Conservation (phyloP, 75 land plant species). For the Cupressus sempervirens region DNA sequence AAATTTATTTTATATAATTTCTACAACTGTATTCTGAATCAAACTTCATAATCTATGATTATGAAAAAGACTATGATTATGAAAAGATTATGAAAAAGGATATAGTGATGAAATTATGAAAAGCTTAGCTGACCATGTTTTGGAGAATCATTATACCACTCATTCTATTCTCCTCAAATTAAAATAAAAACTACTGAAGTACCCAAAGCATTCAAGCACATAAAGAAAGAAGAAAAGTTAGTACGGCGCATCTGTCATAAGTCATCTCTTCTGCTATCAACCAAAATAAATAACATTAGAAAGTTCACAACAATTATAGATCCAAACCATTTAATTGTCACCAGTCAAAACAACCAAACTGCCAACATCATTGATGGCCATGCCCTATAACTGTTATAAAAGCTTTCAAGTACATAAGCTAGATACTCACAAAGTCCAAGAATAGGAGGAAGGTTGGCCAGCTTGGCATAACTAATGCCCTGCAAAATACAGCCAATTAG, state of each 20-base stretch:
- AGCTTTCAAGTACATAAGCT: background rate
- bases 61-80: background rate
- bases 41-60: too few relatives aligned
- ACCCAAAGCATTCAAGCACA: too few relatives aligned
- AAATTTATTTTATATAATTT: too few relatives aligned
- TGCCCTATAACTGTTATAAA: background rate
- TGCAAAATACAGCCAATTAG: slow-evolving; percentile 14
- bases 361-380: background rate
- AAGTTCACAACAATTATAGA: background rate
- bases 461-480: slow-evolving; percentile 50
- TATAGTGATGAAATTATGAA: background rate
- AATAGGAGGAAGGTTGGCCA: slow-evolving; percentile 45
- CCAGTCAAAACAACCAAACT: background rate
- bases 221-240: too few relatives aligned
- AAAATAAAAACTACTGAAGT: background rate
- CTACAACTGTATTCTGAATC: too few relatives aligned
- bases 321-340: background rate
- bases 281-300: background rate
- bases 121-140: background rate
- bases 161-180: background rate
- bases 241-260: background rate
- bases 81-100: background rate
- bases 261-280: background rate
- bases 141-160: background rate
- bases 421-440: slow-evolving; percentile 38